Percentiles rank a stretch among this genome's conserved stretches.
These are phyloP conservation scores for Casaregolazyma suthepensis DNA, from an alignment of 1,139 yeast genomes.

Conservation along the genomic window DNA sequence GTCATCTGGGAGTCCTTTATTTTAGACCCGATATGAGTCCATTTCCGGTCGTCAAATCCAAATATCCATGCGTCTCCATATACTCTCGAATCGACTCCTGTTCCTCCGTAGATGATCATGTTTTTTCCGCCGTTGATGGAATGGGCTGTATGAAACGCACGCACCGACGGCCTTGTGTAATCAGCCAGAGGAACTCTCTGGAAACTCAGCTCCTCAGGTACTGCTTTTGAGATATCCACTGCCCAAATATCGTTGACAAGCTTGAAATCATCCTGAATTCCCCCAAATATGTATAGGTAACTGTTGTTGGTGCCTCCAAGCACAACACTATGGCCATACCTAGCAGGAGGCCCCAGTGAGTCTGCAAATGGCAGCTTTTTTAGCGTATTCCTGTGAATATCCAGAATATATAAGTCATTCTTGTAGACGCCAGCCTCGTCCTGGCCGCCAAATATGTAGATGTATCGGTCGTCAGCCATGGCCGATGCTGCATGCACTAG, in stretches of 20 bases:
- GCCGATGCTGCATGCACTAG: constrained; percentile 19
- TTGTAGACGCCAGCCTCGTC: constrained; percentile 15
- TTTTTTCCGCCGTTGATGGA: constrained; percentile 9
- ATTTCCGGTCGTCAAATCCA: constrained; percentile 16
- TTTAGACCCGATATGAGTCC: constrained; percentile 13
- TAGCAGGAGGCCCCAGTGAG: constrained; percentile 14
- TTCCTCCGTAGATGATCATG: constrained; percentile 23
- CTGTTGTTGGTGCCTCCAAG: background rate
- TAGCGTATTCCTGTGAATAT: constrained; percentile 14
- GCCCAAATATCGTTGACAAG: constrained; percentile 23
- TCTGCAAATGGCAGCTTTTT: constrained; percentile 5
- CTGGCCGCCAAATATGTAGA: constrained; percentile 23
- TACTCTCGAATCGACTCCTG: constrained; percentile 13
- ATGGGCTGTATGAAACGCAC: constrained; percentile 23
- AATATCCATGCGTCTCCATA: constrained; percentile 22
- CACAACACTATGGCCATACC: constrained; percentile 23
- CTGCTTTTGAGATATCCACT: constrained; percentile 12
- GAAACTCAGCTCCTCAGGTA: constrained; percentile 10
- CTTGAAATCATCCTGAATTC: constrained; percentile 14
- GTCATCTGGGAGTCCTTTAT: background rate
- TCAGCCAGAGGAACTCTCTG: constrained; percentile 19
- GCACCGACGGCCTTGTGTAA: constrained; percentile 20
- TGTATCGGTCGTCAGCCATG: constrained; percentile 12
- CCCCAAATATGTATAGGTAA: constrained; percentile 23
- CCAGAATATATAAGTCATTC: constrained; percentile 17